Base-by-base conservation (phyloP, 225 moss, liverwort and hornwort species). In the Anthoceros angustus region DNA sequence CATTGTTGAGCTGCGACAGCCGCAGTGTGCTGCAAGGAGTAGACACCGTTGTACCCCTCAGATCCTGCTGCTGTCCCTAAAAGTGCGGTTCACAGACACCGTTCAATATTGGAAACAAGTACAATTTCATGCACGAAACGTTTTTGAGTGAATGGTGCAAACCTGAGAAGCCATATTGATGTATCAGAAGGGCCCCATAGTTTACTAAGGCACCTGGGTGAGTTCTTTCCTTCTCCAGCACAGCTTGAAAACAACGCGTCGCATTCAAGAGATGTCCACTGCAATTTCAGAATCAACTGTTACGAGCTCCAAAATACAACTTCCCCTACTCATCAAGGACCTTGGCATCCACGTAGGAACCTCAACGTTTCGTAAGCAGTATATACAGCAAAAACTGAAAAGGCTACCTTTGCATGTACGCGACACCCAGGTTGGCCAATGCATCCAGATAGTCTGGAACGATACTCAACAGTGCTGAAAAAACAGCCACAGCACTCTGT, bases 121-220 rank as follows among this genome's bases (percentile, higher is more conserved):
- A 21, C 50, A n/a, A 20, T 3, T 18, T 41, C 9, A 40, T 16
- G 8, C 18, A 10, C 18, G 18, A 49, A 46, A 48, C 0, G 48
- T 62, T 41, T 68, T 49, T 24, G 16, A 49, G 50, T 63, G n/a
- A 11, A 1, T 40, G 41, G 21, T 32, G 23, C 68, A 64, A 63
- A 84, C 84, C 77, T 40, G 84, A 78, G 26, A 76, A 79, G 9
- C 81, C 78, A 68, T 78, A 81, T 72, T 81, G 79, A 26, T 76
- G 84, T 8, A 84, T 39, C 62, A 84, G 76, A 43, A 81, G 78
- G 6, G 81, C 68, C 20, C 78, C 78, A 68, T 81, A 84, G 40
- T 84, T 84, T n/a, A 79, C 67, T 10, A 76, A 74, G 39, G 84
- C 81, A 69, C 80, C 84, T 39, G 84, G 81, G 68, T 79, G 79